Base-by-base conservation (phyloP, 768 basidiomycete species). In the Cystofilobasidium ferigula region DNA sequence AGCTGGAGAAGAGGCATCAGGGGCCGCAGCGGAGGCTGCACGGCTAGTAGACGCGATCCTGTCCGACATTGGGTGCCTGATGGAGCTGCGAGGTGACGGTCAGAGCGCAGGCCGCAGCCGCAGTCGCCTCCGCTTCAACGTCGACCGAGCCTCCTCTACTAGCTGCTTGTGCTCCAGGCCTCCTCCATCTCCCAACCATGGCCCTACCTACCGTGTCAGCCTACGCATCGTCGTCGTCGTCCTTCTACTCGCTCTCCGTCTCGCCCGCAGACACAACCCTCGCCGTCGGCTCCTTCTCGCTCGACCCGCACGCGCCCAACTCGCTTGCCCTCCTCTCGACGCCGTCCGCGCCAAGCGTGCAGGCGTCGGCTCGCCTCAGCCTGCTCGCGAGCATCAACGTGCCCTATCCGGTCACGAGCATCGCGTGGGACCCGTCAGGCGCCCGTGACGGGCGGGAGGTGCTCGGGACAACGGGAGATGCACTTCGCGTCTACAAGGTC, bases 401-500 rank as follows among this genome's bases (percentile, higher is more conserved):
- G 70, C 86, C 88, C 53, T 97, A 94, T 78, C 95, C 95, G 22
- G 89, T 90, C 13, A 97, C 92, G 18, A 87, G 85, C 75, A 77
- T 97, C 57, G 90, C 87, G 72, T 98, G 92, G 88, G 91, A 95
- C 70, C 95, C 95, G 22, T 81, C 82, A 5, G 24, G 40, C n/a
- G 36, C 58, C 10, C 32, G 45, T 35, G 81, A 79, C 82, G 83
- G 73, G 74, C 79, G 56, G 1, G 95, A 99, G 76, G 77, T 95
- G 56, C 79, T 99, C 12, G 94, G 94, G 14, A 94, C 91, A 8
- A 94, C 91, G 0, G 90, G 89, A 32, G 95, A 98, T 77, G 89
- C 89, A 57, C 75, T 99, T 72, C 81, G 92, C 70, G 83, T 99
- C 60, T 98, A 88, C 83, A 93, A 97, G 75, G 42, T 84, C 60